These are phyloP conservation scores for Aspergillus ochraceoroseus DNA, from an alignment of 2,329 filamentous ascomycete species.

Conservation along the genomic window DNA sequence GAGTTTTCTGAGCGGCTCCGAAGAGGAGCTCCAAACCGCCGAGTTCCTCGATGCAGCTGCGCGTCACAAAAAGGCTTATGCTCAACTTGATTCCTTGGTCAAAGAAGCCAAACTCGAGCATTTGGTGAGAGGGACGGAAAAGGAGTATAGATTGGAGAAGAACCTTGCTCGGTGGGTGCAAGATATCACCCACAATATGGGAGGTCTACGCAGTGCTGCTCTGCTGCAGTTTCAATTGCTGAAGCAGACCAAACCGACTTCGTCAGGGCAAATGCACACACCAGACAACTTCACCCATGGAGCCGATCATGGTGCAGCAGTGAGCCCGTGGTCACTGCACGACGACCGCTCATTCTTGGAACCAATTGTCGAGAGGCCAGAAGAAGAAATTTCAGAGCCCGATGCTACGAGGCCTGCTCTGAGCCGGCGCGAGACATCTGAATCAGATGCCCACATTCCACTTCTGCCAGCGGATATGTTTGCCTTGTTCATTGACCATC, in stretches of 20 bases:
- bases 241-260: constrained; percentile 51
- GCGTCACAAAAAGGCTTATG: constrained; percentile 63
- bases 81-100: constrained; percentile 68
- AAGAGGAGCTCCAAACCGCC: constrained; percentile 66
- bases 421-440: constrained; percentile 11
- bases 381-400: constrained; percentile 47
- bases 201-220: constrained; percentile 83
- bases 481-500: constrained; percentile 76
- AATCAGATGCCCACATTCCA: constrained; percentile 14
- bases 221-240: constrained; percentile 82
- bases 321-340: constrained; percentile 32
- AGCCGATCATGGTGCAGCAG: constrained; percentile 19
- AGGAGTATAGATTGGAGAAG: constrained; percentile 71
- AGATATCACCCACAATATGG: constrained; percentile 78
- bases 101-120: constrained; percentile 87
- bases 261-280: constrained; percentile 19
- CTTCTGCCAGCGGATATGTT: constrained; percentile 73
- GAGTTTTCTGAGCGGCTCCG: constrained; percentile 76
- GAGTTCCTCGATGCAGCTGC: constrained; percentile 60
- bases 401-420: constrained; percentile 5
- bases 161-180: constrained; percentile 79
- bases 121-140: constrained; percentile 73
- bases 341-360: constrained; percentile 51
- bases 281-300: constrained; percentile 18
- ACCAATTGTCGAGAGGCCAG: constrained; percentile 59